Base-by-base conservation (phyloP, 2,329 filamentous ascomycete genomes). In the Aureobasidium melanogenum region DNA sequence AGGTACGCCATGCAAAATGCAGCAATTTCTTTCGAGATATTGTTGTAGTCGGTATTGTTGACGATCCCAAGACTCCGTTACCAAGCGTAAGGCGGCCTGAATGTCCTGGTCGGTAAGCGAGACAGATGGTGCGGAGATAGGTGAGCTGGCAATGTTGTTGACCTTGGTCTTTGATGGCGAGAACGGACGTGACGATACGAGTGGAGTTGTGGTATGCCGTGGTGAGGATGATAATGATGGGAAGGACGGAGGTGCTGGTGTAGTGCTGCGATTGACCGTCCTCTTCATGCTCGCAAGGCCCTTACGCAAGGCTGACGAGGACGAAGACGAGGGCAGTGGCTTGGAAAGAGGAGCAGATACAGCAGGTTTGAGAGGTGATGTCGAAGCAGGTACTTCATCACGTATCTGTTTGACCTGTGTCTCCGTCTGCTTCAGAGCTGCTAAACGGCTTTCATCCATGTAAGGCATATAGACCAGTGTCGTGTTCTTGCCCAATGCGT, bases 401-500 rank as follows among this genome's bases (percentile, higher is more conserved):
- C 77, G 75, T 66, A 82, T 76, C 32, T 75, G 76, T 64, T 82
- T 81, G 51, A 84, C 77, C 66, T 84, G 80, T 50, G 80, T 76
- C 62, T 81, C 79, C 3, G 83, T 80, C 64, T 77, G 81, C 63
- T 84, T 83, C 62, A 89, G 79, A 3, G 86, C 83, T 65, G 81
- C 78, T 26, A 79, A 76, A 50, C 86, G 80, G 64, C 87, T 85
- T 64, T 82, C 78, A 38, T 81, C 77, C 82, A 89, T 86, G 10
- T 74, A 75, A 6, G 87, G 85, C 36, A 89, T 77, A 66, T 81
- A 81, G 15, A 88, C 70, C 1, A 89, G 71, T 0, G 81, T 82
- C 2, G 79, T 81, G 67, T 90, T 90, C 44, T 80, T 81, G 63
- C 86, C 80, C n/a, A 89, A 73, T 19, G 85, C 81, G 67, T 89